Evolutionary conservation across 495 filamentous ascomycete species (phyloP), one percentile per base, ranked within the genome.

Genomic region (Penicillium malachiteum): DNA sequence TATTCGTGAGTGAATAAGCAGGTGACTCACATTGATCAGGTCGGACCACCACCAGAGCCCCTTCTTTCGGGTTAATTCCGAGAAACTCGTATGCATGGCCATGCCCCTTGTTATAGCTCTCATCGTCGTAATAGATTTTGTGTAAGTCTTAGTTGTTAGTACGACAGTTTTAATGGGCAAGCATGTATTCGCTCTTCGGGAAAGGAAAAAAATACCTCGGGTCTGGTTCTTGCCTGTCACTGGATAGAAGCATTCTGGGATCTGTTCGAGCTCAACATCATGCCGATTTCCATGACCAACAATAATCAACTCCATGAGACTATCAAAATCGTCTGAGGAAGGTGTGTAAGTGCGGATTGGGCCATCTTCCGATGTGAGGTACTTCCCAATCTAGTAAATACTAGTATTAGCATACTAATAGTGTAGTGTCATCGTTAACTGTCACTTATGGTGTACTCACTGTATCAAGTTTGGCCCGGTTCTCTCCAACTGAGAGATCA

Each of bases 71-170:
- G 48, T 81, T 73, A 26, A 90, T 71, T 0, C 81, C 85, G 43
- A 86, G 85, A 7, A 73, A 69, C 37, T 86, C 71, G 57, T 90
- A 89, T 3, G 80, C 80, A 32, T 86, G 77, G 0, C 85, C 86
- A 48, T 87, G 83, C n/a, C 79, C 81, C 5, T 75, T 71, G 52
- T 87, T 82, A 67, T 87, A 85, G 65, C 79, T 84, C 50, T 85
- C 80, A 48, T 88, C 86, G 52, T 91, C 87, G 35, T 82, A 79
- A 65, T 79, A 89, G 5, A 83, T 76, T 53, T 88, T 88, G 48
- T 84, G 77, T 2, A 85, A 59, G 56, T 83, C 85, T 86, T 35
- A 6, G 17, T 43, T 14, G 21, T 50, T 3, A 44, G 34, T 44
- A 39, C 54, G 48, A 9, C 6, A 12, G 3, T 3, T 0, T 43